A percentile compares a stretch with the other conserved stretches of the same genome.
phyloP scores from a whole-genome alignment of 2,329 filamentous ascomycete species.

The Orbilia blumenaviensis region DNA sequence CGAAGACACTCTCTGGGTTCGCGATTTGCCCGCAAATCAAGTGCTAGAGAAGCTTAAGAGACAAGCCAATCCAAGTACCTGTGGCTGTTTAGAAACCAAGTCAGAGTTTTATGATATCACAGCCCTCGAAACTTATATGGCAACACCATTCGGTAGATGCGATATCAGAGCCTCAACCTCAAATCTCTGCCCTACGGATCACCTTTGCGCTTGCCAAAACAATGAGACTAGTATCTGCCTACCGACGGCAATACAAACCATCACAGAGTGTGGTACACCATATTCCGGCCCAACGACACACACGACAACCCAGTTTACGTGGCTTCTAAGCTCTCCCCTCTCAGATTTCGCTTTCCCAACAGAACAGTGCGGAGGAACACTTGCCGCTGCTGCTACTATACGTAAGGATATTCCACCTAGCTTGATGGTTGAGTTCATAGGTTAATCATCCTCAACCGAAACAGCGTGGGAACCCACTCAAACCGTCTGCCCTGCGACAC shows the following conservation, averaged over 20 bases:
- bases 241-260: neutral
- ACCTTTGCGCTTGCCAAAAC: conserved; percentile 20
- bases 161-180: neutral
- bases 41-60: conserved; percentile 6
- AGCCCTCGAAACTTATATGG: conserved; percentile 3
- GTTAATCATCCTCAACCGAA: neutral
- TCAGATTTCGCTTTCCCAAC: neutral
- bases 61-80: neutral
- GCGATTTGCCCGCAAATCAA: neutral
- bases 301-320: neutral
- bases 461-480: conserved; percentile 21
- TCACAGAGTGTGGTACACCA: neutral
- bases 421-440: too few species aligned
- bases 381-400: neutral
- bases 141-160: conserved; percentile 12
- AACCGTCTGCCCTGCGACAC: conserved; percentile 3
- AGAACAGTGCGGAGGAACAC: conserved; percentile 36
- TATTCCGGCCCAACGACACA: conserved; percentile 11
- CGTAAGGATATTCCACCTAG: conserved; percentile 1
- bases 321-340: neutral
- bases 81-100: neutral
- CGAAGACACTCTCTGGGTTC: neutral
- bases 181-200: conserved; percentile 26
- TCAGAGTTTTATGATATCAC: neutral
- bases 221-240: conserved; percentile 28